Evolutionary conservation across 306 rosid species (phyloP), one percentile per base, ranked within the genome.

Genomic region (Pyrus communis): DNA sequence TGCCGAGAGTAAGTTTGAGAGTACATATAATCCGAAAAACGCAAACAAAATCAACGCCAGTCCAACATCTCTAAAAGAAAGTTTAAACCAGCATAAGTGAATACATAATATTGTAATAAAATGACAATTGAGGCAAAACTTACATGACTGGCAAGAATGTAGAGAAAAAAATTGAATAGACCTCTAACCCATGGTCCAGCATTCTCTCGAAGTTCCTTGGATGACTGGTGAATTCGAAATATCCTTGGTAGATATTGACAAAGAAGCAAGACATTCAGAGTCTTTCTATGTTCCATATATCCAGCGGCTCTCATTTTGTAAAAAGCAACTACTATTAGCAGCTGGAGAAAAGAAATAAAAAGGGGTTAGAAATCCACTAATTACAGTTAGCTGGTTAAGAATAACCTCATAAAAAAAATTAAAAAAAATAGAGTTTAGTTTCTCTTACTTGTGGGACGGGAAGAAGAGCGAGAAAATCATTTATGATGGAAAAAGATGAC

Each of bases 401-500:
- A n/a, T 9, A 3, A 3, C 4, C 5, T 4, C 17, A 12, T 9
- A 61, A 11, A 3, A 3, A 30, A 3, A 30, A 25, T 25, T 25
- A 25, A 13, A 58, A 58, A 58, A 5, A 7, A 21, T 2, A 0
- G 9, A 58, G 19, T 27, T 52, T 8, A 79, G 31, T 9, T 63
- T 7, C 11, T 40, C 76, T 57, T 78, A 71, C 81, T 74, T 78
- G 72, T 21, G 81, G 82, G 45, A 84, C 33, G 7, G 84, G 82
- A 43, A 84, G 87, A 73, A 84, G 51, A 5, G 84, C 79, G 4
- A 73, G 78, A 62, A 84, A 38, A 70, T 84, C 87, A 30, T 77
- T 73, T 7, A 80, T 19, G 42, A 84, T 35, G 49, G 70, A 52
- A 52, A 17, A 23, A 71, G 73, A 65, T 64, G 67, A 64, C 76